Conservation (phyloP, 1,284 basidiomycete genomes). For the Microbotryomycetes sp. region DNA sequence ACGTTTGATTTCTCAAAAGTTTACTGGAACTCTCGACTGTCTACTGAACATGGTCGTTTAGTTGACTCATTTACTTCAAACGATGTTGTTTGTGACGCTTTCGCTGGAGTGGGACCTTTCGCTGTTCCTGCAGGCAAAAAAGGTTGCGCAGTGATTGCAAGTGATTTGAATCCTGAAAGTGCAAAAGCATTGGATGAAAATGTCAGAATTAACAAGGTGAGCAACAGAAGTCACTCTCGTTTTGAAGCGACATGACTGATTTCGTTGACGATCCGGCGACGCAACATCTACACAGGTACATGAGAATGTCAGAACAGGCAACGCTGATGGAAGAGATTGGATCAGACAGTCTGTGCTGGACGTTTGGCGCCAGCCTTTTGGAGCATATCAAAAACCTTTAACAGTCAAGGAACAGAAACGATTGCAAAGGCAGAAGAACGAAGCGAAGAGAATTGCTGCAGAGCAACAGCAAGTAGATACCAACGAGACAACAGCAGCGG, state of each 20-base stretch:
- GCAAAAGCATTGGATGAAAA: conserved; percentile 72
- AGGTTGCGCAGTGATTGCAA: conserved; percentile 75
- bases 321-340: conserved; percentile 77
- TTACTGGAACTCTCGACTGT: conserved; percentile 96
- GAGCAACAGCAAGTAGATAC: too few relatives aligned
- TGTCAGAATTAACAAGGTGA: conserved; percentile 63
- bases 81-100: conserved; percentile 80
- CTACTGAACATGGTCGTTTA: conserved; percentile 82
- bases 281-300: too few relatives aligned
- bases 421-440: conserved; percentile 31
- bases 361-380: conserved; percentile 59
- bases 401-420: background rate
- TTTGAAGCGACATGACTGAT: too few relatives aligned
- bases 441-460: conserved; percentile 23
- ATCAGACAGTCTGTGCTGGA: conserved; percentile 57
- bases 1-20: conserved; percentile 91
- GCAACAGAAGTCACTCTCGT: conserved; percentile 37
- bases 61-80: conserved; percentile 61
- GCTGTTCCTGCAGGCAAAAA: conserved; percentile 79
- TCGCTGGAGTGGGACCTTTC: conserved; percentile 97
- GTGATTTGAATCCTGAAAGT: conserved; percentile 89
- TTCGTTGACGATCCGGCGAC: too few relatives aligned
- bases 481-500: background rate
- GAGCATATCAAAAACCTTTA: conserved; percentile 46
- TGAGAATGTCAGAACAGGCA: conserved; percentile 59